Percentiles rank a stretch among this genome's conserved stretches.
Evolutionary conservation across 1,139 yeast genomes (phyloP).

Genomic region (Suhomyces yuchorum): DNA sequence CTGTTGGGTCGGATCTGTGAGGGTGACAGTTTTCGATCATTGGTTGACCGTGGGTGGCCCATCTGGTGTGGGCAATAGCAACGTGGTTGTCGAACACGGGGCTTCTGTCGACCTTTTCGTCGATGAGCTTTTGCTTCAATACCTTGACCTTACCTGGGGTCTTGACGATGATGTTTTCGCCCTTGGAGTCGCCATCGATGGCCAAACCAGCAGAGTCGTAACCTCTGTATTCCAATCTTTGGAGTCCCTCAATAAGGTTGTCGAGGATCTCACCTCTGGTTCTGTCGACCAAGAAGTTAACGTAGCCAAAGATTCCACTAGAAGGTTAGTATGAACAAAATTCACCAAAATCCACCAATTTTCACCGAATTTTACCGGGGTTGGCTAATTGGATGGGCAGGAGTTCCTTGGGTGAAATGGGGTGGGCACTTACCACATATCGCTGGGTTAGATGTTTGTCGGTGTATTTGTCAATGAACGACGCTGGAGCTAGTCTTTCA

Average conservation of each 20-base stretch:
- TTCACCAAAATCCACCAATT: too few relatives aligned
- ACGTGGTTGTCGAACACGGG: slow-evolving; percentile 80
- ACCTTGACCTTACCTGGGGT: slow-evolving; percentile 91
- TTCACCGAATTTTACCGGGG: neutral
- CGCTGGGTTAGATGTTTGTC: neutral
- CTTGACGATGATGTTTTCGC: slow-evolving; percentile 68
- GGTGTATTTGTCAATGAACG: neutral
- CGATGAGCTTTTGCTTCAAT: slow-evolving; percentile 65
- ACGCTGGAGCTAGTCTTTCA: neutral
- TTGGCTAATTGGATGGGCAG: too few relatives aligned
- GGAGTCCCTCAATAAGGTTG: slow-evolving; percentile 87
- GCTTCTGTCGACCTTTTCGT: slow-evolving; percentile 55
- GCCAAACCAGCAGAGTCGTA: slow-evolving; percentile 98
- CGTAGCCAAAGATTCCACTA: slow-evolving; percentile 97
- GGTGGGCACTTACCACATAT: slow-evolving; percentile 13
- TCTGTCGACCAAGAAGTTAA: slow-evolving; percentile 90
- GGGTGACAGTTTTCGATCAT: slow-evolving; percentile 89
- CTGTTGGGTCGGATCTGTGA: slow-evolving; percentile 79
- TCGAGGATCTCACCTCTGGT: slow-evolving; percentile 90
- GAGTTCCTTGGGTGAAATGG: too few relatives aligned
- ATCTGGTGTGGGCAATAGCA: slow-evolving; percentile 98
- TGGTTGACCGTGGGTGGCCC: slow-evolving; percentile 99
- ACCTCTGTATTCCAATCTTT: slow-evolving; percentile 95
- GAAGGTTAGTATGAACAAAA: slow-evolving; percentile 6
- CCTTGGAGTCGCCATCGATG: slow-evolving; percentile 79